Conservation (phyloP, 1,139 yeast genomes). For the Taphrina communis region DNA sequence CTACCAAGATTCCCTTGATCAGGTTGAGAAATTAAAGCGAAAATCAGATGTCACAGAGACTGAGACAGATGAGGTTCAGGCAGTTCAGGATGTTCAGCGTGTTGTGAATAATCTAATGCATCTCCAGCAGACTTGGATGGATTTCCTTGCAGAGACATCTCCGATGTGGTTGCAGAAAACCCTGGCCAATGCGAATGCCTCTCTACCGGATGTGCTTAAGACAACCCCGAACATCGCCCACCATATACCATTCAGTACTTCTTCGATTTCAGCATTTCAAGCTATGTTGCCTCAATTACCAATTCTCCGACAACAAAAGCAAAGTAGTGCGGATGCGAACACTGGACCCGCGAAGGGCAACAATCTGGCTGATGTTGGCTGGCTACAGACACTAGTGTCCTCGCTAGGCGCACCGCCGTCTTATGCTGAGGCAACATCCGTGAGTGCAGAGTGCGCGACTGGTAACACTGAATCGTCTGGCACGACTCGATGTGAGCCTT, state of each 20-base stretch:
- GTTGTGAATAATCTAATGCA: conserved; percentile 18
- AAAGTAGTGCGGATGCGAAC: neutral
- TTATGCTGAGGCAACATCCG: conserved; percentile 29
- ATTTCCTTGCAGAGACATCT: conserved; percentile 28
- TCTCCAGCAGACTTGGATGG: conserved; percentile 30
- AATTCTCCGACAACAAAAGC: neutral
- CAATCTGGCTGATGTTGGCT: conserved; percentile 17
- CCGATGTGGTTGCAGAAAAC: conserved; percentile 32
- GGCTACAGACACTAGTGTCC: conserved; percentile 27
- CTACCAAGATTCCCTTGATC: neutral
- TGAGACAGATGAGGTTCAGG: neutral
- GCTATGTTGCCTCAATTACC: conserved; percentile 31
- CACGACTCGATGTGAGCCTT: neutral
- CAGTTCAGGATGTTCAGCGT: conserved; percentile 9
- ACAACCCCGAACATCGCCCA: conserved; percentile 6
- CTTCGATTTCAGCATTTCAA: conserved; percentile 25
- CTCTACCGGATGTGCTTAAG: conserved; percentile 23
- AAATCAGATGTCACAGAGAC: neutral
- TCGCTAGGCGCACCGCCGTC: conserved; percentile 35
- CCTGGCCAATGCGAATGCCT: conserved; percentile 21
- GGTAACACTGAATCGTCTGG: neutral
- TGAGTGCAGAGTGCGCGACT: neutral
- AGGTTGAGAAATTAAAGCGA: neutral
- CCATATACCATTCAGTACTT: conserved; percentile 10
- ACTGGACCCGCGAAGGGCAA: neutral